phyloP scores from a whole-genome alignment of 2,329 filamentous ascomycete genomes.

The Aspergillus bombycis region DNA sequence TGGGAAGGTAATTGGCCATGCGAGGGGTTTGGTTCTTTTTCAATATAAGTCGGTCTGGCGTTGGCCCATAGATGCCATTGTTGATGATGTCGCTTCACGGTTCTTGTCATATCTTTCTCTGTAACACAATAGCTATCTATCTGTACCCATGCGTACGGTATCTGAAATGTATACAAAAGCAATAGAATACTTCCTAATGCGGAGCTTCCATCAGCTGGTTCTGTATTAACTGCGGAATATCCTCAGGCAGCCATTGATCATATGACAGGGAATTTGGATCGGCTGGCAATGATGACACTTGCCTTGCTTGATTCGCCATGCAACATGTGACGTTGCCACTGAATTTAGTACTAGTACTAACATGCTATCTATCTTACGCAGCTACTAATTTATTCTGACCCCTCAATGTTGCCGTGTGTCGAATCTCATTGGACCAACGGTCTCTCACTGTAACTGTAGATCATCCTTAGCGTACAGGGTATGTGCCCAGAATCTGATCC shows the following conservation, averaged over 20 bases:
- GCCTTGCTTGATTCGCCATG: background rate
- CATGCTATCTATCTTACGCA: background rate
- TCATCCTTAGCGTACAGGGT: background rate
- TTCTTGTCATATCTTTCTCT: slow-evolving; percentile 10
- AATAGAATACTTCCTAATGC: background rate
- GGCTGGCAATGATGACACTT: too few species aligned
- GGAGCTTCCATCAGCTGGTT: background rate
- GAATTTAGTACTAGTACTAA: background rate
- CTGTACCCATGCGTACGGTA: slow-evolving; percentile 1
- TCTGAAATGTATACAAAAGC: slow-evolving; percentile 12
- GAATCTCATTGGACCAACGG: background rate
- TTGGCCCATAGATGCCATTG: slow-evolving; percentile 25
- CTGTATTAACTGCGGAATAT: background rate
- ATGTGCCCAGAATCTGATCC: background rate
- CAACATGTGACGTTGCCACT: background rate
- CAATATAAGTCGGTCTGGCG: slow-evolving; percentile 23
- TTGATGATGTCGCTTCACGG: slow-evolving; percentile 8
- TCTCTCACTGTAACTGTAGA: slow-evolving; percentile 3
- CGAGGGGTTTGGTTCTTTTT: slow-evolving; percentile 16
- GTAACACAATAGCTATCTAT: slow-evolving; percentile 13
- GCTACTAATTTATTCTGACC: background rate
- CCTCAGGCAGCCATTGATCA: background rate
- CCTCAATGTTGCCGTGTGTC: background rate
- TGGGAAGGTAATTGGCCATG: slow-evolving; percentile 17
- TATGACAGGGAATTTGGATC: background rate